These are phyloP conservation scores for Margaritispora aquatica DNA, from an alignment of 495 filamentous ascomycete species.

Conservation along the genomic window DNA sequence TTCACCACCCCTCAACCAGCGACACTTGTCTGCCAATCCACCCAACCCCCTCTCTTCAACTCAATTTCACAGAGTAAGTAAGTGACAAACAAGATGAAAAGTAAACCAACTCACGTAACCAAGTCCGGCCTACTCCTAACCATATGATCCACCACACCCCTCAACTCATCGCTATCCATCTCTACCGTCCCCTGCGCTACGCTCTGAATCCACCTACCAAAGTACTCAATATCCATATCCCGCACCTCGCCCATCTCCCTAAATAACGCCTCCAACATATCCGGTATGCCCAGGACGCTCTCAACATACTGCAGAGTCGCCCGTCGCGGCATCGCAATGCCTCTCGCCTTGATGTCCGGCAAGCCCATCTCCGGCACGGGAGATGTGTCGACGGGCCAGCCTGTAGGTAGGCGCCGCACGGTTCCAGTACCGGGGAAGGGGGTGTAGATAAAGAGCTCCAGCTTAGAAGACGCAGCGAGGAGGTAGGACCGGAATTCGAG, in stretches of 20 bases:
- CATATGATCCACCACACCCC: background rate
- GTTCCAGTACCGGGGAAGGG: slow-evolving; percentile 2
- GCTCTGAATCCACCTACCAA: background rate
- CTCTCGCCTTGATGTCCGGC: too few relatives aligned
- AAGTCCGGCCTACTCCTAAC: background rate
- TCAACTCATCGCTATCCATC: background rate
- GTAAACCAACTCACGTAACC: background rate
- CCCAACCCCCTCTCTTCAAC: too few relatives aligned
- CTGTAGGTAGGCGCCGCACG: background rate
- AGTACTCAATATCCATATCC: background rate
- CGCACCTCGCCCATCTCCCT: background rate
- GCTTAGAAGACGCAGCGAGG: background rate
- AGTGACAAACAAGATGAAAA: background rate
- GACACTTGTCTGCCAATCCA: too few relatives aligned
- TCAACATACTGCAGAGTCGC: too few relatives aligned
- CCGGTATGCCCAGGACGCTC: background rate
- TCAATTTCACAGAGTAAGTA: too few relatives aligned
- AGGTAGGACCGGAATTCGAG: background rate
- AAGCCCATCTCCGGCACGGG: background rate
- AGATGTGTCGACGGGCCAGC: background rate
- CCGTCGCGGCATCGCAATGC: too few relatives aligned
- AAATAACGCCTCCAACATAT: background rate
- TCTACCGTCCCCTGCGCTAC: background rate
- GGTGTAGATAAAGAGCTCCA: background rate
- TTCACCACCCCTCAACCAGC: too few relatives aligned